Conservation (phyloP, 2,329 filamentous ascomycete species). For the Cercospora zeae-maydis region DNA sequence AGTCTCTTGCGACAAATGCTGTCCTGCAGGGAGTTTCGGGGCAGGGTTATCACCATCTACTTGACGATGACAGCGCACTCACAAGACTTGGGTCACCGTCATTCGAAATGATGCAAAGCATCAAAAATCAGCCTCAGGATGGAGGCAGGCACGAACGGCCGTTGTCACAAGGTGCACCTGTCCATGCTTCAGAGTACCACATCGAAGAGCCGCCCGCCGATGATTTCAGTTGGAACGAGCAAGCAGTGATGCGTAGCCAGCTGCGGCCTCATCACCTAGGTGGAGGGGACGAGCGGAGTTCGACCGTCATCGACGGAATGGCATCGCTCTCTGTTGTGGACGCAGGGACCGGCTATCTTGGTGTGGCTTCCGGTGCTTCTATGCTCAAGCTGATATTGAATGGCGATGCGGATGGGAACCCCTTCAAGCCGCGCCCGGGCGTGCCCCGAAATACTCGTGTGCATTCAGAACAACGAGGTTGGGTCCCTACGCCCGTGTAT, state of each 20-base stretch:
- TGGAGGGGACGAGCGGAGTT: neutral
- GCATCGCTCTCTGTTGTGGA: constrained; percentile 35
- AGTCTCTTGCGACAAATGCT: neutral
- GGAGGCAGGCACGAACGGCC: neutral
- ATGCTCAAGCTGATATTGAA: constrained; percentile 39
- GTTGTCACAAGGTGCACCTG: neutral
- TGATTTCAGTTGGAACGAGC: constrained; percentile 34
- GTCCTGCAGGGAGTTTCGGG: neutral
- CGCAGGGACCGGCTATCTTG: constrained; percentile 46
- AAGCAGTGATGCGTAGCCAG: constrained; percentile 11
- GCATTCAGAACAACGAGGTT: constrained; percentile 14
- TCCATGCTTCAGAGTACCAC: neutral
- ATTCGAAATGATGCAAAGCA: neutral
- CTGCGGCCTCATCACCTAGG: neutral
- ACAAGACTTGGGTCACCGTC: neutral
- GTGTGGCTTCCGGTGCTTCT: constrained; percentile 46
- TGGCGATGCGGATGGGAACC: constrained; percentile 17
- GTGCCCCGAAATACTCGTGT: constrained; percentile 1
- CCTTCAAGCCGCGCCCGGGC: neutral
- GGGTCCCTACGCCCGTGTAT: constrained; percentile 27
- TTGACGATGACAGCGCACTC: neutral
- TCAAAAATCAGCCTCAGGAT: neutral
- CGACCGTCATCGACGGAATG: constrained; percentile 33
- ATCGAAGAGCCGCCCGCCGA: constrained; percentile 29
- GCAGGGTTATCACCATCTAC: neutral